Conservation (phyloP, 805 yeast species). For the Sugiyamaella valdiviana region DNA sequence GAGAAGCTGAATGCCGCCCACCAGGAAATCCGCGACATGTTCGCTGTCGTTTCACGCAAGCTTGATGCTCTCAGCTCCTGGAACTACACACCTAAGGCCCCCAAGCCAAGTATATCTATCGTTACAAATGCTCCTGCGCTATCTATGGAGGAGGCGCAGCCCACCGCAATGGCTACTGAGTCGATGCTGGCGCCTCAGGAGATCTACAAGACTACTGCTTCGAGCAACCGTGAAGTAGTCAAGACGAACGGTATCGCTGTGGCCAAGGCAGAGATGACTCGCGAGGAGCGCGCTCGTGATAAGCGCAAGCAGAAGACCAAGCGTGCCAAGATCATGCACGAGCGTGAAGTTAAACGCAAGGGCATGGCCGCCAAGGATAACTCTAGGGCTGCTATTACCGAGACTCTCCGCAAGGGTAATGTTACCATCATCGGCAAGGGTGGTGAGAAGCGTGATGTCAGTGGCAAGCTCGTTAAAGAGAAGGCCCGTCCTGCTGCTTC, state of each 20-base stretch:
- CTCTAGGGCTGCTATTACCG: conserved; percentile 57
- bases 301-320: conserved; percentile 83
- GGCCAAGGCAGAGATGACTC: conserved; percentile 71
- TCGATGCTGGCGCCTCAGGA: conserved; percentile 92
- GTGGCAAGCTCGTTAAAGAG: conserved; percentile 56
- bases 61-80: conserved; percentile 91
- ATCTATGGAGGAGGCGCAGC: conserved; percentile 94
- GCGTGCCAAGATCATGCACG: conserved; percentile 48
- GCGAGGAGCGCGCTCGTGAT: conserved; percentile 80
- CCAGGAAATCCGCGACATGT: conserved; percentile 66
- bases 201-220: conserved; percentile 48
- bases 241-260: conserved; percentile 68
- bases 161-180: conserved; percentile 68
- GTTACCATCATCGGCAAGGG: conserved; percentile 69
- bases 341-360: conserved; percentile 31
- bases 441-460: conserved; percentile 68
- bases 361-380: conserved; percentile 42
- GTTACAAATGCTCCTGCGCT: conserved; percentile 79
- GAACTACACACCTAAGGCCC: conserved; percentile 87
- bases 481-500: conserved; percentile 24
- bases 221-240: conserved; percentile 48
- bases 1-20: conserved; percentile 70
- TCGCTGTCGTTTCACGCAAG: conserved; percentile 55
- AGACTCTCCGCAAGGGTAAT: conserved; percentile 69
- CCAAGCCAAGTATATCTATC: conserved; percentile 70